Conservation (phyloP, 225 moss, liverwort and hornwort genomes). For the Pleurozium schreberi region DNA sequence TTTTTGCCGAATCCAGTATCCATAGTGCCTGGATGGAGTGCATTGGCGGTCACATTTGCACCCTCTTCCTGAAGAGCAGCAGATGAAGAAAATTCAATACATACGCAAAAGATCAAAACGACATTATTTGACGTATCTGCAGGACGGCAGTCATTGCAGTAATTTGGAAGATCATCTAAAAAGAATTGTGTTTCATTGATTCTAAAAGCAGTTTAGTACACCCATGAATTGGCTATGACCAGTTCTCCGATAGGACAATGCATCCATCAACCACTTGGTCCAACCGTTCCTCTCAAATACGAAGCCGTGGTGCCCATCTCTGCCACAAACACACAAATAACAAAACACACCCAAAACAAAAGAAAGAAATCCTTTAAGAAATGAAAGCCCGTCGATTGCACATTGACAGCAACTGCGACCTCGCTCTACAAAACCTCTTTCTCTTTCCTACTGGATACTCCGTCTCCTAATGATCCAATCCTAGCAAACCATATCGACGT, state of each 20-base stretch:
- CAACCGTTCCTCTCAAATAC: constrained; percentile 19
- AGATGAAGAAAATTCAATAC: not conserved
- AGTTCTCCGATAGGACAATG: not conserved
- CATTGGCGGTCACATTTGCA: constrained; percentile 34
- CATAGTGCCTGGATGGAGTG: constrained; percentile 36
- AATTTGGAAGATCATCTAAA: not conserved
- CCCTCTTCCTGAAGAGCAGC: constrained; percentile 25
- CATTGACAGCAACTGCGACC: not conserved
- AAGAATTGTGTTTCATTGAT: not conserved
- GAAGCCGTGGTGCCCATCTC: constrained; percentile 17
- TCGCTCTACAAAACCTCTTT: not conserved
- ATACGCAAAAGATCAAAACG: not conserved
- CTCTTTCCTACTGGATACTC: not conserved
- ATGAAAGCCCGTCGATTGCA: not conserved
- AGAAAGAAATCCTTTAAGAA: not conserved
- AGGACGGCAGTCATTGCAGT: not conserved
- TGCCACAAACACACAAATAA: not conserved
- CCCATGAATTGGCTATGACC: not conserved
- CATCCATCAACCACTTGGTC: constrained; percentile 27
- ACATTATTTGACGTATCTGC: not conserved
- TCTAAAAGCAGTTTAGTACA: not conserved
- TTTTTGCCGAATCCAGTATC: constrained; percentile 20
- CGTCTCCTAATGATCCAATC: not conserved
- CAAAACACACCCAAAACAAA: not conserved
- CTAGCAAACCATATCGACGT: not conserved